Evolutionary conservation across 1,284 basidiomycete genomes (phyloP).

Genomic region (Moniliella sp.): DNA sequence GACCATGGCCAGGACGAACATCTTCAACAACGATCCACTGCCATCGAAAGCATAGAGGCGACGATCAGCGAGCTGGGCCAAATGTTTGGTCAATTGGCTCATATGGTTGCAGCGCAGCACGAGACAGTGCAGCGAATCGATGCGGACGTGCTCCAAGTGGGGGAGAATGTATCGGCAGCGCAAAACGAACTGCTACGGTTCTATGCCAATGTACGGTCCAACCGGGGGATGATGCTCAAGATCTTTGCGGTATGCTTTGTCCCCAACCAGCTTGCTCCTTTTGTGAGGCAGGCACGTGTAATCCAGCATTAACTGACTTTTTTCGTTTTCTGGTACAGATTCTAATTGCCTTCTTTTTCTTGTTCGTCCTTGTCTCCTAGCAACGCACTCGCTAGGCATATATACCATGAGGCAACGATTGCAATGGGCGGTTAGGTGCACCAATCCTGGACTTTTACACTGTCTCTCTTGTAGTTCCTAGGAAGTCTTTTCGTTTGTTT

Average conservation of each 20-base stretch:
- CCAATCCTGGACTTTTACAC: no score
- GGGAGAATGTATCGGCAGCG: slow-evolving; percentile 41
- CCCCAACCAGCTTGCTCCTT: no score
- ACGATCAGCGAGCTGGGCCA: slow-evolving; percentile 92
- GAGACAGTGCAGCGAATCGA: slow-evolving; percentile 99
- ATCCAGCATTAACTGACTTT: no score
- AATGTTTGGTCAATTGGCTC: slow-evolving; percentile 86
- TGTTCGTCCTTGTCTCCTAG: no score
- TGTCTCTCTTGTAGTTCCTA: no score
- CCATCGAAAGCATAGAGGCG: slow-evolving; percentile 93
- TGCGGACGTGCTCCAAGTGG: slow-evolving; percentile 92
- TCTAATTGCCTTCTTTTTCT: slow-evolving; percentile 27
- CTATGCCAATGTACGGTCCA: slow-evolving; percentile 78
- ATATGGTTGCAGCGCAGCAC: slow-evolving; percentile 93
- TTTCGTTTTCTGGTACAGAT: slow-evolving; percentile 4
- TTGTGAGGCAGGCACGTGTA: no score
- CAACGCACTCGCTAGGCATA: no score
- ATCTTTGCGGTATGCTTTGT: slow-evolving; percentile 40
- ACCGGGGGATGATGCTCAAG: slow-evolving; percentile 93
- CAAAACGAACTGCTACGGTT: slow-evolving; percentile 55
- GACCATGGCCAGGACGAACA: no score
- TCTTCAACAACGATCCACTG: slow-evolving; percentile 78
- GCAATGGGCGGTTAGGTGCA: no score
- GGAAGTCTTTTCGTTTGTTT: no score
- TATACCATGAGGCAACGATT: no score